Base-by-base conservation (phyloP, 2,329 filamentous ascomycete species). In the Blastomyces silverae region DNA sequence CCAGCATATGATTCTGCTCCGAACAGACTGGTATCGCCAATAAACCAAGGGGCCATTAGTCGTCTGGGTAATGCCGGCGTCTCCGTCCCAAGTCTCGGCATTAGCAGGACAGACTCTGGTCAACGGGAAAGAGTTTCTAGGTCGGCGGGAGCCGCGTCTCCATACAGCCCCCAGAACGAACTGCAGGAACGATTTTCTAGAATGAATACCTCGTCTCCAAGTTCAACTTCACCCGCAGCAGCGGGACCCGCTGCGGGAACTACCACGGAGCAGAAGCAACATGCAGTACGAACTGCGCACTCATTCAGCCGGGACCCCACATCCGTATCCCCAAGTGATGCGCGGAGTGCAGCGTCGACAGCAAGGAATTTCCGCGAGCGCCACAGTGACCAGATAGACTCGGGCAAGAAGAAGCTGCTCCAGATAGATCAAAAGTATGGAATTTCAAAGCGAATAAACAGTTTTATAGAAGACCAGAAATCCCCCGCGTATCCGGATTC, bases 31-130 rank as follows among this genome's bases (percentile, higher is more conserved):
- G 68, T 52, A 46, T 60, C 67, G 63, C 64, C 71, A 62, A 65
- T 86, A 55, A 86, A 87, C 63, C 81, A 84, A 69, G 84, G 81
- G 5, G 87, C 91, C 5, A 74, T 88, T 64, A 82, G 79, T 65
- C 83, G 90, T 53, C 81, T 97, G 10, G 85, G 87, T 13, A 83
- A 86, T 48, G 87, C 90, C 0, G 92, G 92, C 0, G 82, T 96
- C 6, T 89, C 87, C 0, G 90, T 96, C 0, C 88, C 91, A 0
- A 89, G 84, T 0, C 80, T 96, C 3, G 89, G 89, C 5, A 95
- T 96, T 66, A 87, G 86, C 69, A 66, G 70, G 20, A 67, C 67
- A 63, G 65, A 65, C 58, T 77, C 69, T 64, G 71, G 73, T 66
- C 74, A 74, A 61, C 74, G 73, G 62, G 73, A 71, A 66, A 73